These are phyloP conservation scores for Capsicum pubescens DNA, from an alignment of 257 asterid species.

Conservation along the genomic window DNA sequence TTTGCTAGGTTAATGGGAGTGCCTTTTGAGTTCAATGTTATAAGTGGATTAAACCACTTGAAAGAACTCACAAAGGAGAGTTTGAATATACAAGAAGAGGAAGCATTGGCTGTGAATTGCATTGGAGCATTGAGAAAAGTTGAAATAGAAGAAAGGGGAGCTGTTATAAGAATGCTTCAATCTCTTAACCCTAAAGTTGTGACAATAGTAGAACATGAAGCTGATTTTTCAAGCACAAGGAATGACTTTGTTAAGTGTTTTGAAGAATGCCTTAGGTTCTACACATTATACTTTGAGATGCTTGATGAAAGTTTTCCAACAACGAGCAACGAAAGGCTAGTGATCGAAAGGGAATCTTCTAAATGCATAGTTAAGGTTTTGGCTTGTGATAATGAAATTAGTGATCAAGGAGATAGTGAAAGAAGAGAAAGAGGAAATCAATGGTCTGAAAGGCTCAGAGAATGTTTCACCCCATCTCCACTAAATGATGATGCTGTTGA, in stretches of 20 bases:
- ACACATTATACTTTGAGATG: constrained; percentile 73
- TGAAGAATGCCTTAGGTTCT: constrained; percentile 81
- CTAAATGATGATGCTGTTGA: constrained; percentile 78
- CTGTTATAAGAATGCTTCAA: constrained; percentile 45
- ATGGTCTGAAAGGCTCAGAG: constrained; percentile 71
- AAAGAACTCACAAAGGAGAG: constrained; percentile 58
- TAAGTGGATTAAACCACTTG: constrained; percentile 47
- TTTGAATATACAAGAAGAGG: constrained; percentile 59
- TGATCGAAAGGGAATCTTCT: constrained; percentile 80
- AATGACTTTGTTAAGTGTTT: constrained; percentile 62
- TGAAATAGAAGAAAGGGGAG: constrained; percentile 40
- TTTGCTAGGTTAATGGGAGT: constrained; percentile 94
- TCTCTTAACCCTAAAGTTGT: constrained; percentile 64
- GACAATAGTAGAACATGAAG: constrained; percentile 82
- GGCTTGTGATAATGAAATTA: constrained; percentile 61
- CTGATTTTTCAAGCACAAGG: constrained; percentile 58
- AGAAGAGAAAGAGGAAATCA: constrained; percentile 68
- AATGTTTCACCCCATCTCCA: constrained; percentile 44
- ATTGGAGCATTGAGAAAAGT: constrained; percentile 58
- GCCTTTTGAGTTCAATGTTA: constrained; percentile 75
- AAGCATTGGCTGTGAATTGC: constrained; percentile 77
- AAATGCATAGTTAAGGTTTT: constrained; percentile 77
- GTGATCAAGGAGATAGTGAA: constrained; percentile 47
- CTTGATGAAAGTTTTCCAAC: constrained; percentile 68
- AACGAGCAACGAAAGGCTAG: constrained; percentile 78